Percentiles rank a stretch among this genome's conserved stretches.
phyloP scores from a whole-genome alignment of 768 basidiomycete species.

The Pulveroboletus sp. region DNA sequence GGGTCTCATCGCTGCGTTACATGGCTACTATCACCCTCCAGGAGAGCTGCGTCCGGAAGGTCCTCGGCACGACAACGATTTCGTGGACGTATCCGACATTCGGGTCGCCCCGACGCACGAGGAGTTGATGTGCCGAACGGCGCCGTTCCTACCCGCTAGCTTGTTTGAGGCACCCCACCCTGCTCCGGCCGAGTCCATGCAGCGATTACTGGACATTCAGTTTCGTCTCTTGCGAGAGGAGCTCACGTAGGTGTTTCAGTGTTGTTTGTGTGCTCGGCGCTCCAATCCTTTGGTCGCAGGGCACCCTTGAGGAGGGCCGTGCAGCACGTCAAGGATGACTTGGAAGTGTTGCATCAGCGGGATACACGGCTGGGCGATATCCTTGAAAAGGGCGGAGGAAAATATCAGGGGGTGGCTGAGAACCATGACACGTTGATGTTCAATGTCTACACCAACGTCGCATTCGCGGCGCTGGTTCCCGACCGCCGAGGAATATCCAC shows the following conservation, averaged over 20 bases:
- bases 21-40: slow-evolving; percentile 51
- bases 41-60: slow-evolving; percentile 48
- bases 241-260: slow-evolving; percentile 45
- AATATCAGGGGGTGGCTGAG: slow-evolving; percentile 45
- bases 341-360: slow-evolving; percentile 20
- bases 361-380: slow-evolving; percentile 44
- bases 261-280: not conserved
- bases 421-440: slow-evolving; percentile 53
- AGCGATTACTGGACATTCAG: slow-evolving; percentile 67
- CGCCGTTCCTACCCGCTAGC: slow-evolving; percentile 63
- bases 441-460: slow-evolving; percentile 57
- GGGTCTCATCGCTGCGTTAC: slow-evolving; percentile 39
- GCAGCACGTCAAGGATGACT: slow-evolving; percentile 47
- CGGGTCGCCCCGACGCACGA: slow-evolving; percentile 68
- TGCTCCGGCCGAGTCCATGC: slow-evolving; percentile 54
- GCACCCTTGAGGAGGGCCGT: slow-evolving; percentile 53
- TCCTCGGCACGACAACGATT: slow-evolving; percentile 70
- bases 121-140: slow-evolving; percentile 50
- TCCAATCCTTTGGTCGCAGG: slow-evolving; percentile 27
- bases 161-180: slow-evolving; percentile 62
- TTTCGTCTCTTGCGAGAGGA: slow-evolving; percentile 77
- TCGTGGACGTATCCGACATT: slow-evolving; percentile 51
- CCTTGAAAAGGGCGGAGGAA: slow-evolving; percentile 54
- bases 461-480: slow-evolving; percentile 45
- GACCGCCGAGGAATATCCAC: slow-evolving; percentile 53